These are phyloP conservation scores for Rhodotorula sp. DNA, from an alignment of 1,284 basidiomycete genomes.

Conservation along the genomic window DNA sequence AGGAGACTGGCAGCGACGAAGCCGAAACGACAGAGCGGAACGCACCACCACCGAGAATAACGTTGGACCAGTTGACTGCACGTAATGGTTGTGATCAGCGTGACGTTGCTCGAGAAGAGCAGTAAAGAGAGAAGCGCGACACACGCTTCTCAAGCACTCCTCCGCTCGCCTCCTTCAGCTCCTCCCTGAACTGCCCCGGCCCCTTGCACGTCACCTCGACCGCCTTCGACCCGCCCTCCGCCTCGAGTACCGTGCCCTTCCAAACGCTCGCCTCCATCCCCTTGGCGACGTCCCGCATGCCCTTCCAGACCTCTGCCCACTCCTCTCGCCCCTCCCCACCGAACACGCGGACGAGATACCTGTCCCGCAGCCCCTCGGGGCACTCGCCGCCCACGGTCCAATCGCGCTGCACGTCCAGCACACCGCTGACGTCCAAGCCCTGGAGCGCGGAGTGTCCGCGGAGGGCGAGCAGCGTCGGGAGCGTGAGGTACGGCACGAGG, in stretches of 20 bases:
- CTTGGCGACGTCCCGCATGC: not conserved
- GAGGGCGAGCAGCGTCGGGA: conserved; percentile 16
- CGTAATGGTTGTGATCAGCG: not conserved
- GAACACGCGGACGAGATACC: conserved; percentile 19
- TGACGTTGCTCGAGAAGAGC: not conserved
- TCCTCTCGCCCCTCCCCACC: not conserved
- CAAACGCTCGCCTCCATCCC: not conserved
- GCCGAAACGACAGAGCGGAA: not conserved
- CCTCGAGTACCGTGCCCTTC: conserved; percentile 1
- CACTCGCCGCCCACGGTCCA: conserved; percentile 5
- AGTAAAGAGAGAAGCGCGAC: not conserved
- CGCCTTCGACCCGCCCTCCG: not conserved
- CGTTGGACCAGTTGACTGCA: conserved; percentile 22
- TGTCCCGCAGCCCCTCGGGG: conserved; percentile 3
- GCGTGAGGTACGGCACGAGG: conserved; percentile 11
- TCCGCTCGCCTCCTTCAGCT: not conserved
- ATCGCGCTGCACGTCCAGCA: conserved; percentile 18
- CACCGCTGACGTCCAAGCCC: not conserved
- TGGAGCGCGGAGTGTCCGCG: not conserved
- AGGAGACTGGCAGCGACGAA: no score
- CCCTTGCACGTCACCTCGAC: not conserved
- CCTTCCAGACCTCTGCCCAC: not conserved
- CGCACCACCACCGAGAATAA: conserved; percentile 19
- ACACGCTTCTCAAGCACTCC: conserved; percentile 13
- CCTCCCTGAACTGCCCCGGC: not conserved